phyloP scores from a whole-genome alignment of 768 basidiomycete genomes.

The Tubosaeta sp. region DNA sequence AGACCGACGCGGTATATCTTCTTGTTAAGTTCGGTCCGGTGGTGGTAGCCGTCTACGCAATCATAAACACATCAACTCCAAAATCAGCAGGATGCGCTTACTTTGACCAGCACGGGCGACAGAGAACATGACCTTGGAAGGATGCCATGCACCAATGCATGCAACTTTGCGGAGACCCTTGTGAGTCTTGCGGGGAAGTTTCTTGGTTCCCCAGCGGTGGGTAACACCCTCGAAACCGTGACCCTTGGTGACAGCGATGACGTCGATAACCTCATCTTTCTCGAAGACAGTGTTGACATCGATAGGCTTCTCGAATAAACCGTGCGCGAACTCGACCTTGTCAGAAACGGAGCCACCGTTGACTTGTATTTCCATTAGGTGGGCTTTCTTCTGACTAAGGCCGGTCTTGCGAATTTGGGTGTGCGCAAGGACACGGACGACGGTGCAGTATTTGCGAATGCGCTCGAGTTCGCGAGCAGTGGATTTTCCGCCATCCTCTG shows the following conservation, averaged over 20 bases:
- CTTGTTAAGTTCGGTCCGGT: slow-evolving; percentile 98
- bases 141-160: slow-evolving; percentile 98
- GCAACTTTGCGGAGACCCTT: slow-evolving; percentile 99
- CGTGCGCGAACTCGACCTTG: slow-evolving; percentile 95
- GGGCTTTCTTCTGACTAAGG: slow-evolving; percentile 98
- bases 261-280: slow-evolving; percentile 93
- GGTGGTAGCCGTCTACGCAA: slow-evolving; percentile 80
- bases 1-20: slow-evolving; percentile 95
- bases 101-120: slow-evolving; percentile 99
- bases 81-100: slow-evolving; percentile 39
- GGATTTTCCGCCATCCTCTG: slow-evolving; percentile 90
- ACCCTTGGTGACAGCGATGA: slow-evolving; percentile 98
- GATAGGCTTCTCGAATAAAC: slow-evolving; percentile 94
- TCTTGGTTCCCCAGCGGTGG: slow-evolving; percentile 99
- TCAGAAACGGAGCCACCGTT: slow-evolving; percentile 95
- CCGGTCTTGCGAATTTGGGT: slow-evolving; percentile 98
- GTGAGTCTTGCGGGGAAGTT: slow-evolving; percentile 98
- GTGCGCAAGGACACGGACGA: slow-evolving; percentile 98
- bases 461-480: slow-evolving; percentile 95
- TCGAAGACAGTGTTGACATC: slow-evolving; percentile 86
- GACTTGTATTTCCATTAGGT: slow-evolving; percentile 99
- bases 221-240: slow-evolving; percentile 99
- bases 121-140: slow-evolving; percentile 99
- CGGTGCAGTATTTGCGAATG: slow-evolving; percentile 99
- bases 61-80: neutral